Base-by-base conservation (phyloP, 495 filamentous ascomycete genomes). In the Aspergillus wentii region DNA sequence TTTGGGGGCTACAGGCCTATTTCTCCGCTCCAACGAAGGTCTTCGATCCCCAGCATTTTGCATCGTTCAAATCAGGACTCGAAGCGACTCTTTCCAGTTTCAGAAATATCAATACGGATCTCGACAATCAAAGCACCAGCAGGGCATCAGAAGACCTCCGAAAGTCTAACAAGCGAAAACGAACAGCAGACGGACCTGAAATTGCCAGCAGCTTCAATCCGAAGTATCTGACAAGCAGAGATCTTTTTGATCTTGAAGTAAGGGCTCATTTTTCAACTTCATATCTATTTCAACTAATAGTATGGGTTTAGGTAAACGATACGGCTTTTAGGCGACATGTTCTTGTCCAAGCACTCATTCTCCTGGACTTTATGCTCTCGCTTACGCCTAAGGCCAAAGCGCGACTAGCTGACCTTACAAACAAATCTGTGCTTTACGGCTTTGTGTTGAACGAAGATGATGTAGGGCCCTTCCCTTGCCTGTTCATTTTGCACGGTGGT, bases 221-320 rank as follows among this genome's bases (percentile, higher is more conserved):
- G 7, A 97, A 96, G 54, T 99, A 97, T 60, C 72, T 99, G 8
- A 99, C 92, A 14, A 94, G 87, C 46, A 74, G 85, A 34, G 94
- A 97, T 56, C 72, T 99, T 3, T 99, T 99, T 62, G 86, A 92
- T 46, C 77, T 97, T 30, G 92, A 99, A 74, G 85, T 88, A 69
- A 36, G 68, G 8, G 17, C 18, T 5, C 30, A 5, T 5, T 19
- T 14, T 10, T 2, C 22, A 10, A 19, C 7, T 4, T 23, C 5
- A 11, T 22, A 8, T 14, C 0, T 29, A 13, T 6, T 11, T 19
- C 9, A 17, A 14, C 38, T 48, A 14, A 48, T 29, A 22, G 15
- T 40, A 22, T 25, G 14, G n/a, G 19, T 44, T 14, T 48, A 90
- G 84, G 79, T 97, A 51, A 87, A 86, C 57, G 92, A 99, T 55